Percentiles rank a stretch among this genome's conserved stretches.
Conservation (phyloP, 2,329 filamentous ascomycete species). For the Talaromyces atroroseus region DNA sequence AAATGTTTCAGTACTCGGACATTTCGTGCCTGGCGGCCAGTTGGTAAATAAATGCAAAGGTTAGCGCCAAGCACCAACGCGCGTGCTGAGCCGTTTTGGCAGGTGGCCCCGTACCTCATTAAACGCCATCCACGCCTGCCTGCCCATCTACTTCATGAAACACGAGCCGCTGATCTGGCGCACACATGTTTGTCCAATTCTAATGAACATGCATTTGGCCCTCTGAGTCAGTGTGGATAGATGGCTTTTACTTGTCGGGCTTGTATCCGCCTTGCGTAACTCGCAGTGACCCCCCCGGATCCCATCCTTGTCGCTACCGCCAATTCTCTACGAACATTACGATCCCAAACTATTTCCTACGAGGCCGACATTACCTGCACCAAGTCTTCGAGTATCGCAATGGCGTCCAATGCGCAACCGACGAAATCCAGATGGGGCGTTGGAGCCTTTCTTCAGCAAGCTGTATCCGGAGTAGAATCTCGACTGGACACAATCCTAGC, state of each 20-base stretch:
- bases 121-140: neutral
- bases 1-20: too few species aligned
- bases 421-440: conserved; percentile 64
- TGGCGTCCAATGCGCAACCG: conserved; percentile 33
- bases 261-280: conserved; percentile 5
- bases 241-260: conserved; percentile 3
- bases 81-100: neutral
- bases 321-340: neutral
- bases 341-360: neutral
- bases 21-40: too few species aligned
- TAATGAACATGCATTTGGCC: neutral
- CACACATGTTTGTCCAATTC: neutral
- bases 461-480: conserved; percentile 89
- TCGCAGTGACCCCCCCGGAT: neutral
- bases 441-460: conserved; percentile 69
- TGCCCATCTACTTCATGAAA: neutral
- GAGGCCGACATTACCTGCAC: neutral
- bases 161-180: neutral
- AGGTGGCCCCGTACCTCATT: conserved; percentile 2
- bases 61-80: neutral
- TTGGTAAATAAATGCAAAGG: too few species aligned
- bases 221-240: neutral
- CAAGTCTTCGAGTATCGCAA: conserved; percentile 12
- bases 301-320: neutral
- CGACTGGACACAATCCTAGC: conserved; percentile 85